Conservation (phyloP, 768 basidiomycete species). For the Lactarius sanguifluus region DNA sequence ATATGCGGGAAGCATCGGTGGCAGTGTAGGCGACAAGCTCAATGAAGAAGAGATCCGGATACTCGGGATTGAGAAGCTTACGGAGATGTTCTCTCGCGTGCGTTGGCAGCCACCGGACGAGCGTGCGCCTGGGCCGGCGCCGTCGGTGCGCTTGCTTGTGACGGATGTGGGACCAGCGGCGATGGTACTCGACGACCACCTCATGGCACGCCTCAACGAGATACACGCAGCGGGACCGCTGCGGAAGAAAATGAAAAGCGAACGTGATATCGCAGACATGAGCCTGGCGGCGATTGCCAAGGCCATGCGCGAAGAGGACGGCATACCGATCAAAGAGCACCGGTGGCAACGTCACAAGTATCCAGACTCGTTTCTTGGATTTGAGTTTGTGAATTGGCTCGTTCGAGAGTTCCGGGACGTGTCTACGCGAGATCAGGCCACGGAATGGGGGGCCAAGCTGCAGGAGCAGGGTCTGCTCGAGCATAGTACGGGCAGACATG, state of each 20-base stretch:
- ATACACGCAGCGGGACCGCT: constrained; percentile 74
- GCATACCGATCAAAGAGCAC: constrained; percentile 78
- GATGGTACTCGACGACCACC: constrained; percentile 73
- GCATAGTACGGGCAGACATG: constrained; percentile 75
- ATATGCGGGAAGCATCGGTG: constrained; percentile 46
- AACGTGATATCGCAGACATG: constrained; percentile 69
- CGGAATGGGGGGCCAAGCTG: constrained; percentile 74
- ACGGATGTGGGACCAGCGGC: constrained; percentile 83
- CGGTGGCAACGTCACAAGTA: constrained; percentile 78
- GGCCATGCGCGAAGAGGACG: constrained; percentile 83
- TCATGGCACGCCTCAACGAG: constrained; percentile 79
- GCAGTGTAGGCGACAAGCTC: constrained; percentile 64
- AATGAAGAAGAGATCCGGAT: constrained; percentile 87
- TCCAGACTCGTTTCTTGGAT: constrained; percentile 83
- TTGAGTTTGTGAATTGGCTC: constrained; percentile 89
- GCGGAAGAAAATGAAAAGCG: constrained; percentile 78
- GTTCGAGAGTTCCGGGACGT: constrained; percentile 90
- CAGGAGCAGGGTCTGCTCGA: constrained; percentile 83
- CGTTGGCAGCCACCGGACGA: constrained; percentile 75
- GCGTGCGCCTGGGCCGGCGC: constrained; percentile 42
- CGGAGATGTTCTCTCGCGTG: constrained; percentile 81
- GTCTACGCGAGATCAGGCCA: constrained; percentile 73
- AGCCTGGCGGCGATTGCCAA: constrained; percentile 64
- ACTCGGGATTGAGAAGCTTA: constrained; percentile 87
- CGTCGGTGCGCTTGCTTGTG: constrained; percentile 73